These are phyloP conservation scores for Trichoderma asperelloides DNA, from an alignment of 495 filamentous ascomycete species.

Conservation along the genomic window DNA sequence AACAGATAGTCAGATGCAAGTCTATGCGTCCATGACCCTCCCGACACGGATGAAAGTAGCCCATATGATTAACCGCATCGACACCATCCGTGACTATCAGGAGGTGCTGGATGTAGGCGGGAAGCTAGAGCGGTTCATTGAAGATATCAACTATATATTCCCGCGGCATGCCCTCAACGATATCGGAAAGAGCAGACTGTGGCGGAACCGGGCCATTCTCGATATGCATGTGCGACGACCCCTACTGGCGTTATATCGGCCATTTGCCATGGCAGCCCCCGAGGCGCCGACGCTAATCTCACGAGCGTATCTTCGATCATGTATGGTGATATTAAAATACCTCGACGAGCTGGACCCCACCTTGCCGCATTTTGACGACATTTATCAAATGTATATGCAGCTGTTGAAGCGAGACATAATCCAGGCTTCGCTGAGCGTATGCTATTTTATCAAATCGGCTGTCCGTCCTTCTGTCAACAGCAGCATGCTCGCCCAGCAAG, in stretches of 20 bases:
- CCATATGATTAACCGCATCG: constrained; percentile 26
- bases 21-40: constrained; percentile 26
- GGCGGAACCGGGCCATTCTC: constrained; percentile 23
- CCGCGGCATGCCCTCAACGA: constrained; percentile 19
- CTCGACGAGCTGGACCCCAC: constrained; percentile 27
- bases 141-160: constrained; percentile 26
- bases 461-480: constrained; percentile 9
- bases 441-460: constrained; percentile 27
- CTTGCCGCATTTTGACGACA: constrained; percentile 20
- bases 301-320: constrained; percentile 27
- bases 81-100: constrained; percentile 24
- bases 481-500: constrained; percentile 13
- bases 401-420: constrained; percentile 27
- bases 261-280: constrained; percentile 27
- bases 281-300: constrained; percentile 26
- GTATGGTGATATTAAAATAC: constrained; percentile 28
- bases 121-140: constrained; percentile 29
- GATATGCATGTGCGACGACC: constrained; percentile 29
- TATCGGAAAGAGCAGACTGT: constrained; percentile 21
- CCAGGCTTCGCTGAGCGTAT: constrained; percentile 28
- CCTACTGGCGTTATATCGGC: constrained; percentile 29
- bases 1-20: constrained; percentile 26
- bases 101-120: constrained; percentile 27
- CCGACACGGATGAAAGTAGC: constrained; percentile 23
- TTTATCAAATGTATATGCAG: constrained; percentile 25